phyloP scores from a whole-genome alignment of 345 rosid species.

The Linum lewisii region DNA sequence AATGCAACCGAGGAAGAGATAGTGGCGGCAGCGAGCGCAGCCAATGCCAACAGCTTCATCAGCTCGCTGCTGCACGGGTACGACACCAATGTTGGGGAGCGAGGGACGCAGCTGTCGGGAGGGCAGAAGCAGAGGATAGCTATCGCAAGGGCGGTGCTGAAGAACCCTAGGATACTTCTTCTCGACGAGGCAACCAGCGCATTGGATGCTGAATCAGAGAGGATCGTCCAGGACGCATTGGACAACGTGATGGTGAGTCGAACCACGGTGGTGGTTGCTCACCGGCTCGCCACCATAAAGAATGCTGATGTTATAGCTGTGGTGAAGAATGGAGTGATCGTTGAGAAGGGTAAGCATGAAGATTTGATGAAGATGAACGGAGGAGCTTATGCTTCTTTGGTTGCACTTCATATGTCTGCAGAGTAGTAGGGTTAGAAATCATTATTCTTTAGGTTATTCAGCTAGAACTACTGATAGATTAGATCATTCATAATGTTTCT shows the following conservation, averaged over 20 bases:
- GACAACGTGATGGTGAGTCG: conserved; percentile 56
- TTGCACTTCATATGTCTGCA: conserved; percentile 37
- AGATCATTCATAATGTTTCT: too few species aligned
- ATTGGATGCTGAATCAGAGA: conserved; percentile 57
- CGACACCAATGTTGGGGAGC: conserved; percentile 53
- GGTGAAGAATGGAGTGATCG: conserved; percentile 51
- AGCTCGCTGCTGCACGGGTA: conserved; percentile 54
- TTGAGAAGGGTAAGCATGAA: conserved; percentile 56
- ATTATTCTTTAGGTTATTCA: too few species aligned
- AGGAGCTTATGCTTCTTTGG: conserved; percentile 59
- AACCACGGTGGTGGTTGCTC: conserved; percentile 64
- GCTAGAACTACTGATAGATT: too few species aligned
- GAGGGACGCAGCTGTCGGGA: conserved; percentile 65
- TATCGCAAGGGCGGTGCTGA: conserved; percentile 51
- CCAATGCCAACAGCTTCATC: conserved; percentile 60
- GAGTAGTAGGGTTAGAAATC: neutral
- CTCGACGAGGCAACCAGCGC: conserved; percentile 78
- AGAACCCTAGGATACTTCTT: conserved; percentile 54
- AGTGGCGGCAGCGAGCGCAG: conserved; percentile 40
- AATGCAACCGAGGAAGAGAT: conserved; percentile 38
- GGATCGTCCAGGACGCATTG: conserved; percentile 53
- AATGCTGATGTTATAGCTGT: conserved; percentile 59
- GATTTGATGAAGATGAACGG: conserved; percentile 33
- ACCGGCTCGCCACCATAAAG: conserved; percentile 44
- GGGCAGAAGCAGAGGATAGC: conserved; percentile 66